phyloP scores from a whole-genome alignment of 2,329 filamentous ascomycete species.

The Reticulascus tulasneorum region DNA sequence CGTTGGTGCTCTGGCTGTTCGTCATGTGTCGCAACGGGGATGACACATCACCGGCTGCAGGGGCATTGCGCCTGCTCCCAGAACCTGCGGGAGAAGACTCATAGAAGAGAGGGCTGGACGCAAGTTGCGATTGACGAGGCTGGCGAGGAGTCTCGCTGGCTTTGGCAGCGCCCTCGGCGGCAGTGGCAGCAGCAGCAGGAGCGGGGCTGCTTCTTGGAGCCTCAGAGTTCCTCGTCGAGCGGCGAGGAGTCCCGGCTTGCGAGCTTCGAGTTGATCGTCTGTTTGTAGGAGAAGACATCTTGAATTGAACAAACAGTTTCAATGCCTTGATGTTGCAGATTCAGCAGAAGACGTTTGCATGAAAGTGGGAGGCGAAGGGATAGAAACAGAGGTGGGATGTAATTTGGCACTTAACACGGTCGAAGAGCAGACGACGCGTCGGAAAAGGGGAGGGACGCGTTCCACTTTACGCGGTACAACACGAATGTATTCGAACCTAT shows the following conservation, averaged over 20 bases:
- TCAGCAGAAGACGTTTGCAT: constrained; percentile 2
- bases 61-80: constrained; percentile 21
- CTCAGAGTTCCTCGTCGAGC: constrained; percentile 22
- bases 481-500: background rate
- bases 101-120: constrained; percentile 80
- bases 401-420: constrained; percentile 13
- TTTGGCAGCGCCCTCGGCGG: constrained; percentile 8
- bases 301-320: constrained; percentile 4
- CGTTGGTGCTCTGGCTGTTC: constrained; percentile 53
- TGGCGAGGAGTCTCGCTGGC: constrained; percentile 39
- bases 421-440: background rate
- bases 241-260: constrained; percentile 39
- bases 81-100: constrained; percentile 42
- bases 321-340: constrained; percentile 6
- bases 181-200: constrained; percentile 14
- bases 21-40: constrained; percentile 56
- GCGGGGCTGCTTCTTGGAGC: constrained; percentile 44
- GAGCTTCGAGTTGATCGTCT: constrained; percentile 48
- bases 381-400: constrained; percentile 15
- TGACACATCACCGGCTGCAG: constrained; percentile 36
- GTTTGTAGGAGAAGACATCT: constrained; percentile 40
- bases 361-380: constrained; percentile 17
- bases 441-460: constrained; percentile 15
- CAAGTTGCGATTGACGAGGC: constrained; percentile 46
- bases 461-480: constrained; percentile 15